Base-by-base conservation (phyloP, 1,139 yeast species). In the Hanseniaspora sp. region DNA sequence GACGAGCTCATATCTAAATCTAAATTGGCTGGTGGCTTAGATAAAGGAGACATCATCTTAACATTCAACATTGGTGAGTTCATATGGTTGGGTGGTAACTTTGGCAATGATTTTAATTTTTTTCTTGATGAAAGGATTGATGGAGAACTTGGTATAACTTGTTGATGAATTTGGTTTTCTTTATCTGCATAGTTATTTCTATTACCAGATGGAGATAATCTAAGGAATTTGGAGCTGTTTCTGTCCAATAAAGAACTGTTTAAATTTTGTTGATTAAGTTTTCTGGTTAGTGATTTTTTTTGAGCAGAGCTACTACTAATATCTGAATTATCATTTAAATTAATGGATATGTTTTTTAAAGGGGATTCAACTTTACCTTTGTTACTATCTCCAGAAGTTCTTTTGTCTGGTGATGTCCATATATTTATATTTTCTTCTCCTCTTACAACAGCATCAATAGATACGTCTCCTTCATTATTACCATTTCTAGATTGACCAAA, bases 401-500 rank as follows among this genome's bases (percentile, higher is more conserved):
- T 46, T 13, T 42, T 43, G 34, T 53, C 48, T 23, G 47, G 45
- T 5, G 53, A 39, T n/a, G 34, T 8, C 39, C 33, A 37, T 39
- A 42, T 13, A 23, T 46, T 44, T 23, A 30, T 41, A 18, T 33
- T 30, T 38, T 34, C 52, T 11, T 30, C 41, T 8, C 46, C 55
- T 48, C 55, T 53, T 3, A 48, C 44, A 18, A 43, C 23, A 31
- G 41, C 40, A 37, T 53, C 55, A 30, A 53, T 47, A 7, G 55
- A 53, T 7, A 44, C 33, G 23, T 51, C 45, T 8, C 33, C 48
- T 29, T 48, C 30, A 23, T 28, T 35, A 18, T 38, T 5, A 48
- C 47, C 45, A 44, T 47, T 46, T 48, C 38, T 34, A 31, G 47
- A 31, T 43, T 57, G 46, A 9, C 55, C 55, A 49, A 52, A 49